Base-by-base conservation (phyloP, 2,329 filamentous ascomycete genomes). In the Clarireedia paspali region DNA sequence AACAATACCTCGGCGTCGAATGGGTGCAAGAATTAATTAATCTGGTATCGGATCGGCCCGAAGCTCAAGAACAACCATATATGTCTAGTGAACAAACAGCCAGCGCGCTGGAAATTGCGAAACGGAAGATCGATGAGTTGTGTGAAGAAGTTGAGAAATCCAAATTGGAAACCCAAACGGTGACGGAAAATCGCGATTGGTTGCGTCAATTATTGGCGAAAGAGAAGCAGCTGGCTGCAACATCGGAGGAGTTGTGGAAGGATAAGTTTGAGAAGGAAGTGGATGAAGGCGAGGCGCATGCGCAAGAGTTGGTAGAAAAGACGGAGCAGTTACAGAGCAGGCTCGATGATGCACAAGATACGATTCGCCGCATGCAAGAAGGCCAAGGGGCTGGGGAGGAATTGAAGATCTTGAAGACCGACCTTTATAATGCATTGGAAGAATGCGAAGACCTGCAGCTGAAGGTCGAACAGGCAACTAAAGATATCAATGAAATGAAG, bases 391-490 rank as follows among this genome's bases (percentile, higher is more conserved):
- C 26, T 6, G 40, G 17, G 5, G 39, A 45, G 20, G 39, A 55
- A n/a, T 17, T 50, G 5, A 42, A 27, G 40, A 30, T 12, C 0
- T 26, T 26, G 14, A 50, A 44, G 24, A 38, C n/a, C 14, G 47
- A 55, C 26, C 53, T 55, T 5, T 55, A 55, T 10, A 55, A 55
- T 12, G 44, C 53, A 12, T 38, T 55, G 3, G 39, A 55, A 44
- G 53, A 55, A 45, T 48, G 49, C 20, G 53, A 55, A 36, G 53
- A 50, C 26, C 20, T 55, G 6, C 44, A 38, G 14, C 20, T 42
- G 3, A 44, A 50, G 17, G 30, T 55, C 3, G n/a, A 24, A 15
- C 34, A 42, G 9, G 47, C 36, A 15, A 17, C 27, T 15, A n/a
- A 39, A 5, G 46, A 47, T 14, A 34, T 30, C 2, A 2, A 9